Conservation (phyloP, 2,329 filamentous ascomycete species). For the Arthrobotrys musiformis region DNA sequence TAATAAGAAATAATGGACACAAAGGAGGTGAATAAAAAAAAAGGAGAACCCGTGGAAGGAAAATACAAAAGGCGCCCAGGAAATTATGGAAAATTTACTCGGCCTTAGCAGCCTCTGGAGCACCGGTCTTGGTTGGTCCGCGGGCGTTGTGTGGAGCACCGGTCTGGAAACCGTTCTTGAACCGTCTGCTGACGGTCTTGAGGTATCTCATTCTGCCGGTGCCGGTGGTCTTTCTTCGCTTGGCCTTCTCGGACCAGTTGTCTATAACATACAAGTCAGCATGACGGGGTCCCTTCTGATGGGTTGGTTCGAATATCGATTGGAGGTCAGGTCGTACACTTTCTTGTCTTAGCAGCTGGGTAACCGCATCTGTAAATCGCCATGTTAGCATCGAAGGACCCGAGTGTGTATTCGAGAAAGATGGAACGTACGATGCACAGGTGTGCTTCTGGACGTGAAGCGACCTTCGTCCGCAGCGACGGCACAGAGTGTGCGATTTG, state of each 20-base stretch:
- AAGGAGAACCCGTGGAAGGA: not conserved
- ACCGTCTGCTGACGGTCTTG: slow-evolving; percentile 89
- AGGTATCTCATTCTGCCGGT: slow-evolving; percentile 96
- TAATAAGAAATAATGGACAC: slow-evolving; percentile 6
- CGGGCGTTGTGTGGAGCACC: slow-evolving; percentile 86
- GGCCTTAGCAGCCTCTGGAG: slow-evolving; percentile 53
- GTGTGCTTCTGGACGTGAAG: slow-evolving; percentile 99
- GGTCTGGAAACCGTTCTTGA: slow-evolving; percentile 97
- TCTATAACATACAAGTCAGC: slow-evolving; percentile 67
- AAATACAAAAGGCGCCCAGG: slow-evolving; percentile 7
- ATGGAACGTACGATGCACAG: slow-evolving; percentile 73
- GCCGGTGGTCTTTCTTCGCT: slow-evolving; percentile 99
- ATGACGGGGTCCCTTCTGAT: not conserved
- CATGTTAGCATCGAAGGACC: slow-evolving; percentile 4
- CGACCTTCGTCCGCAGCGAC: slow-evolving; percentile 96
- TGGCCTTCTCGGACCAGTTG: slow-evolving; percentile 99
- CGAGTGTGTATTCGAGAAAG: not conserved
- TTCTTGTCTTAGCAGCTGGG: slow-evolving; percentile 94
- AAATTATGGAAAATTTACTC: slow-evolving; percentile 56
- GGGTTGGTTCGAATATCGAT: not conserved
- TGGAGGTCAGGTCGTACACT: slow-evolving; percentile 78
- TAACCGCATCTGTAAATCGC: slow-evolving; percentile 79
- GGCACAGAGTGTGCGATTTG: slow-evolving; percentile 98
- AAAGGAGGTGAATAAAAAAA: slow-evolving; percentile 7
- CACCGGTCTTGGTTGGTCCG: slow-evolving; percentile 67